Evolutionary conservation across 305 asterid species (phyloP).

Genomic region (Andrographis paniculata): DNA sequence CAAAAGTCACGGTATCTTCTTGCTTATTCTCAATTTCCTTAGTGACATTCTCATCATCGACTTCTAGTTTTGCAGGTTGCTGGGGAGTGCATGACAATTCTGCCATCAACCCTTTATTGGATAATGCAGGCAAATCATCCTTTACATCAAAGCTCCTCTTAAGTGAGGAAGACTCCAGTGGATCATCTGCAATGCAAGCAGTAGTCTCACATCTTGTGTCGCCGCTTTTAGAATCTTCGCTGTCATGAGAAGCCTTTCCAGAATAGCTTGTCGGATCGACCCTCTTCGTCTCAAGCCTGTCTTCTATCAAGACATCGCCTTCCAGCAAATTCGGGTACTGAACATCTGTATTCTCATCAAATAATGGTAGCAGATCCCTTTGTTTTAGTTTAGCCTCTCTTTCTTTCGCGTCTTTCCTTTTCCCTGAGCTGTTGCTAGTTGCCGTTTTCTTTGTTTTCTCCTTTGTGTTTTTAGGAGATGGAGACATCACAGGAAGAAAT

Average conservation of each 20-base stretch:
- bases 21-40: slow-evolving; percentile 18
- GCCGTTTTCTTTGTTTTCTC: slow-evolving; percentile 47
- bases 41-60: slow-evolving; percentile 19
- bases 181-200: slow-evolving; percentile 34
- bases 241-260: slow-evolving; percentile 42
- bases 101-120: slow-evolving; percentile 28
- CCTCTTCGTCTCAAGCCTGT: slow-evolving; percentile 61
- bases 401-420: slow-evolving; percentile 30
- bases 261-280: slow-evolving; percentile 77
- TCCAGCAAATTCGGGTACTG: slow-evolving; percentile 36
- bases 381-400: slow-evolving; percentile 38
- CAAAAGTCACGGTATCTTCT: background rate
- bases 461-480: slow-evolving; percentile 54
- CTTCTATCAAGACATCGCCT: slow-evolving; percentile 34
- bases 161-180: slow-evolving; percentile 30
- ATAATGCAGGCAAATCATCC: slow-evolving; percentile 10
- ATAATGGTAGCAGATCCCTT: slow-evolving; percentile 39
- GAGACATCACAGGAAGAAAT: slow-evolving; percentile 90
- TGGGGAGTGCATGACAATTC: slow-evolving; percentile 22
- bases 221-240: slow-evolving; percentile 66
- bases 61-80: slow-evolving; percentile 25
- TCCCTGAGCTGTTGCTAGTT: slow-evolving; percentile 37
- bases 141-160: slow-evolving; percentile 29
- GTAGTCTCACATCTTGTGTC: slow-evolving; percentile 45
- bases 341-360: slow-evolving; percentile 37